Conservation (phyloP, 371 early-diverging fungal species). For the Mortierella sp. region DNA sequence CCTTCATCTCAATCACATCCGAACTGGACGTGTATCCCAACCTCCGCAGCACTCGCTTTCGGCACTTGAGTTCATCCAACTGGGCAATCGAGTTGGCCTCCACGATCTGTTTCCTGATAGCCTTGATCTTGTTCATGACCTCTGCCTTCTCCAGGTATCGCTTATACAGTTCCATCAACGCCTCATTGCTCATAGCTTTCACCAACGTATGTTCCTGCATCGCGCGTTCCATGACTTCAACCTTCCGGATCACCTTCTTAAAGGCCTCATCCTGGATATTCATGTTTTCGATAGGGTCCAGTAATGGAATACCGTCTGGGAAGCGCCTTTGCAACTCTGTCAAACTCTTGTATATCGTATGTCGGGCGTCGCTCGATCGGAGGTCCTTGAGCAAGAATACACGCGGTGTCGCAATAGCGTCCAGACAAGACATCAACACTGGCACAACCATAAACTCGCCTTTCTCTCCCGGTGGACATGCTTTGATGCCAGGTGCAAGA, state of each 20-base stretch:
- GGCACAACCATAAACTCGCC: conserved; percentile 86
- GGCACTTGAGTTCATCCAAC: conserved; percentile 91
- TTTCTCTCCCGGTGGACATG: conserved; percentile 64
- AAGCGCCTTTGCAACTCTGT: conserved; percentile 81
- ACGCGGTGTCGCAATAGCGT: conserved; percentile 81
- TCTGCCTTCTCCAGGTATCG: conserved; percentile 75
- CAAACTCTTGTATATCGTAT: conserved; percentile 74
- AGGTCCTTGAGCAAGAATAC: conserved; percentile 82
- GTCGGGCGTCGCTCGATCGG: conserved; percentile 63
- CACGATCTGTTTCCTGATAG: conserved; percentile 74
- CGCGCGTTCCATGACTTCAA: conserved; percentile 74
- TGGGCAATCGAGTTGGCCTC: conserved; percentile 87
- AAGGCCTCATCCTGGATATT: conserved; percentile 85
- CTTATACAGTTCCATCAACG: conserved; percentile 68
- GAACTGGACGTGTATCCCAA: conserved; percentile 83
- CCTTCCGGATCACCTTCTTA: conserved; percentile 77
- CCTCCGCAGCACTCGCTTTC: conserved; percentile 91
- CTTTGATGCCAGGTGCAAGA: conserved; percentile 65
- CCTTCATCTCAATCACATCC: conserved; percentile 96
- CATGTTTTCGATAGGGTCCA: conserved; percentile 94
- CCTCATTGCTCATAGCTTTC: conserved; percentile 50
- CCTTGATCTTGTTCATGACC: conserved; percentile 65
- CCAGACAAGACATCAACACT: conserved; percentile 76
- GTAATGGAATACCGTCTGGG: conserved; percentile 76
- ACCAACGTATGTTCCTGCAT: conserved; percentile 68